Base-by-base conservation (phyloP, 1,284 basidiomycete genomes). In the Gymnopus androsaceus region DNA sequence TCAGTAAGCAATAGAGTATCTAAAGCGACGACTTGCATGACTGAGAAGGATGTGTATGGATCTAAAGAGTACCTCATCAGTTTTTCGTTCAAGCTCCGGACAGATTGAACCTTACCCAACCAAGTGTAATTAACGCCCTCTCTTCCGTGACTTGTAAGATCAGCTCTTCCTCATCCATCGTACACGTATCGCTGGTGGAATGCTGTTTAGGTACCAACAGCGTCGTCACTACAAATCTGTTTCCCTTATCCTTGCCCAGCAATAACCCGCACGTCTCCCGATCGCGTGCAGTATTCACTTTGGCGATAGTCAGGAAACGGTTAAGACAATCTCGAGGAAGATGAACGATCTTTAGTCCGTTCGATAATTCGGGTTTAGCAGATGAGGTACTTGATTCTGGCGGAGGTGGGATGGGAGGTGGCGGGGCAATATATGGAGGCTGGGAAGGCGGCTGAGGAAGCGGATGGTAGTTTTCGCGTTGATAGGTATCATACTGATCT, bases 11-110 rank as follows among this genome's bases (percentile, higher is more conserved):
- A 41, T 46, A 47, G 8, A 37, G 41, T 31, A 44, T 48, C 51
- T 28, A 28, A 27, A 56, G 36, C 34, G 1, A 76, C 38, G 1
- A 77, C 82, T 57, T 61, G 87, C 92, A 95, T 53, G 87, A 88
- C 63, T 95, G 93, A 14, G 91, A 89, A 1, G 94, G 94, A 69
- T 95, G 93, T 0, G 93, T 95, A 72, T 95, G 93, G 61, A 95
- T 95, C 91, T 94, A 27, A 5, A 17, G 11, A 17, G 53, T 33
- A 2, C 59, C 49, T 50, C 21, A 46, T 42, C 36, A 19, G 5
- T 27, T n/a, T n/a, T 19, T 50, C 34, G 27, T 27, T 45, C 42
- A 25, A 59, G 31, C 40, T n/a, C 34, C 4, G 15, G 15, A 47
- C 21, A 45, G 12, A 7, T 17, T 3, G 21, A 17, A 55, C 80